A percentile compares a stretch with the other conserved stretches of the same genome.
Conservation (phyloP, 805 yeast genomes). For the Lipomyces spencermartinsiae region DNA sequence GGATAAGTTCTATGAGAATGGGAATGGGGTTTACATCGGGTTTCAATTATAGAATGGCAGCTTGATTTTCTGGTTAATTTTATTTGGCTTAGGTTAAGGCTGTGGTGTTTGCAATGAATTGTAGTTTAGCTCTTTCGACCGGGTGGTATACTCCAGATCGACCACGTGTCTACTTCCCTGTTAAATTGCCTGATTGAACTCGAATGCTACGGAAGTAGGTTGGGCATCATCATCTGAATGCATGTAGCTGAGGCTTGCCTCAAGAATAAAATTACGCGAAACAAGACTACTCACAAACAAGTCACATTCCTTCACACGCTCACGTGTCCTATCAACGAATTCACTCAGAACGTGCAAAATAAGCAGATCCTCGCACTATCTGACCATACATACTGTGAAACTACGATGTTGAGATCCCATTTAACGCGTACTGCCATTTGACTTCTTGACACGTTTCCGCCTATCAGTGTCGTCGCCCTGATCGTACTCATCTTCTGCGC, state of each 20-base stretch:
- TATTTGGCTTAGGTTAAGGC: neutral
- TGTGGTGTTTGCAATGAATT: neutral
- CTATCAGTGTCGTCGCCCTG: constrained; percentile 13
- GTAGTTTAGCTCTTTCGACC: neutral
- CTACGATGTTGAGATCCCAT: neutral
- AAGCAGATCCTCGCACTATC: neutral
- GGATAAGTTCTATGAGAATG: too few relatives aligned
- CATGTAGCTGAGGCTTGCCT: too few relatives aligned
- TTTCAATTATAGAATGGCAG: neutral
- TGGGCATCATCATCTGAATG: too few relatives aligned
- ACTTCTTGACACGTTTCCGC: constrained; percentile 2
- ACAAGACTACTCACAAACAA: neutral
- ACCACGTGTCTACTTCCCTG: neutral
- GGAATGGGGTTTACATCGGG: too few relatives aligned
- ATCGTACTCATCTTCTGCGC: constrained; percentile 20
- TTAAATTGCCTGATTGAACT: too few relatives aligned
- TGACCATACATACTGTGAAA: neutral
- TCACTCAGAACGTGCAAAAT: neutral
- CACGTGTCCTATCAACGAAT: neutral
- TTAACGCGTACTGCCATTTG: neutral
- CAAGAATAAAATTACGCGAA: too few relatives aligned
- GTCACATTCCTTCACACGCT: neutral
- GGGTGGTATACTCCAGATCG: neutral
- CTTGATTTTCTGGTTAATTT: neutral
- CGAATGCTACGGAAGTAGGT: too few relatives aligned